phyloP scores from a whole-genome alignment of 352 stramenopile species.

The Halophytophthora polymorphica region DNA sequence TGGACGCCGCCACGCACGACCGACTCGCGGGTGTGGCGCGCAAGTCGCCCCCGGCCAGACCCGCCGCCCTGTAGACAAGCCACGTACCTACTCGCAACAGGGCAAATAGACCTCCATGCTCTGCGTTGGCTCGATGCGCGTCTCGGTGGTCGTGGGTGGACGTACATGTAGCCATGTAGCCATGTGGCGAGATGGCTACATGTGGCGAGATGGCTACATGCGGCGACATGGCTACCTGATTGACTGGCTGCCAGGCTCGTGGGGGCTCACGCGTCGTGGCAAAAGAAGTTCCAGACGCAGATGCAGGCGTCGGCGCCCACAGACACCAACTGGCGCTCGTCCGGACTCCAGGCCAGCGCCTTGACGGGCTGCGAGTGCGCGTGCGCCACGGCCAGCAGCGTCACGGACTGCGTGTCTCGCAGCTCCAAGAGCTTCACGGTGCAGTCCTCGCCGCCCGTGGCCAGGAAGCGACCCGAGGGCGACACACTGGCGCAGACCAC shows the following conservation, averaged over 20 bases:
- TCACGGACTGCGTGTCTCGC: slow-evolving; percentile 12
- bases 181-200: no score
- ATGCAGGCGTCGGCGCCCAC: slow-evolving; percentile 88
- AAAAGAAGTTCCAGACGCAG: slow-evolving; percentile 93
- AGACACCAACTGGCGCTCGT: slow-evolving; percentile 90
- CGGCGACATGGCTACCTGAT: no score
- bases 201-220: no score
- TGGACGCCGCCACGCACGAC: slow-evolving; percentile 49
- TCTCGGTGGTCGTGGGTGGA: no score
- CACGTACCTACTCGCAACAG: no score
- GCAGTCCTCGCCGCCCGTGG: slow-evolving; percentile 77
- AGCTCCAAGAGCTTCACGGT: slow-evolving; percentile 82
- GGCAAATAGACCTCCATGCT: no score
- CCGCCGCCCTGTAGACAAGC: no score
- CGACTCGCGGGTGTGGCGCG: slow-evolving; percentile 41
- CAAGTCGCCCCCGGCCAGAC: no score
- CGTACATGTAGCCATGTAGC: no score
- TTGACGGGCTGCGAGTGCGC: slow-evolving; percentile 78
- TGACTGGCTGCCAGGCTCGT: no score
- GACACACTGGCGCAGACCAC: slow-evolving; percentile 51
- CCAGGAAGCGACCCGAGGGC: slow-evolving; percentile 73
- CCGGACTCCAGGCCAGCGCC: slow-evolving; percentile 80
- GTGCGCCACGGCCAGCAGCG: slow-evolving; percentile 44
- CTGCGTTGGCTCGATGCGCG: no score
- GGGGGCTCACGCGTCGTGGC: no score